A percentile compares a stretch with the other conserved stretches of the same genome.
These are phyloP conservation scores for Mallotus repandus DNA, from an alignment of 441 rosid species.

Conservation along the genomic window DNA sequence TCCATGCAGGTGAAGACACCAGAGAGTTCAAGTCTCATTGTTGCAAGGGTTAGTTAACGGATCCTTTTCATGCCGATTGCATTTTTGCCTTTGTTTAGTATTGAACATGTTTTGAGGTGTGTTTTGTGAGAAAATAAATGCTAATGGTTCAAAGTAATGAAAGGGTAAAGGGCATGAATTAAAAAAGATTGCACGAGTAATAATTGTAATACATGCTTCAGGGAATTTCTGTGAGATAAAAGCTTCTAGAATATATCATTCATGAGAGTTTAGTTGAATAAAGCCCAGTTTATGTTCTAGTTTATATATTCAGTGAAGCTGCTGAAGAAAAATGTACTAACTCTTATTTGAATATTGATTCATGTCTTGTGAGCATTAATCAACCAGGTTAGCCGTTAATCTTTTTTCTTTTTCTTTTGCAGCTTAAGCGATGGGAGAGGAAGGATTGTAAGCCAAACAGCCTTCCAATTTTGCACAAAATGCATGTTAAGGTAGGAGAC, in stretches of 20 bases:
- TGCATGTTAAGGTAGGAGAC: constrained; percentile 92
- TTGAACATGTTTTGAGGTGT: not conserved
- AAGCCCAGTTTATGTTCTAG: not conserved
- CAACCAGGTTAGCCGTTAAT: constrained; percentile 1
- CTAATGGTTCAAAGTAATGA: not conserved
- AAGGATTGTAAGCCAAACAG: constrained; percentile 89
- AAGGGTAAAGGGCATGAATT: too few relatives aligned
- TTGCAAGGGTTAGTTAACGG: constrained; percentile 50
- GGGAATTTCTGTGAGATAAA: too few relatives aligned
- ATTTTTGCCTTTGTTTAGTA: not conserved
- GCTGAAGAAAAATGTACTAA: too few relatives aligned
- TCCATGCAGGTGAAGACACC: constrained; percentile 55
- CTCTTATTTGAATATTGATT: not conserved
- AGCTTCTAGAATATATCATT: too few relatives aligned
- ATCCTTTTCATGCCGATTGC: not conserved
- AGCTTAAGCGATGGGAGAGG: constrained; percentile 91
- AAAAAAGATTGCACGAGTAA: too few relatives aligned
- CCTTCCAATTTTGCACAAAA: constrained; percentile 80
- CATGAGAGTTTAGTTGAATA: too few relatives aligned
- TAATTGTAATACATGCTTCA: too few relatives aligned
- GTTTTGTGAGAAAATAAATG: not conserved
- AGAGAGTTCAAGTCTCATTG: constrained; percentile 58
- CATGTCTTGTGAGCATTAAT: not conserved
- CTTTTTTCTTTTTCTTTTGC: constrained; percentile 22
- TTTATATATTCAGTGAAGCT: not conserved